Evolutionary conservation across 2,329 filamentous ascomycete genomes (phyloP).

Genomic region (Hypoxylon sp.): DNA sequence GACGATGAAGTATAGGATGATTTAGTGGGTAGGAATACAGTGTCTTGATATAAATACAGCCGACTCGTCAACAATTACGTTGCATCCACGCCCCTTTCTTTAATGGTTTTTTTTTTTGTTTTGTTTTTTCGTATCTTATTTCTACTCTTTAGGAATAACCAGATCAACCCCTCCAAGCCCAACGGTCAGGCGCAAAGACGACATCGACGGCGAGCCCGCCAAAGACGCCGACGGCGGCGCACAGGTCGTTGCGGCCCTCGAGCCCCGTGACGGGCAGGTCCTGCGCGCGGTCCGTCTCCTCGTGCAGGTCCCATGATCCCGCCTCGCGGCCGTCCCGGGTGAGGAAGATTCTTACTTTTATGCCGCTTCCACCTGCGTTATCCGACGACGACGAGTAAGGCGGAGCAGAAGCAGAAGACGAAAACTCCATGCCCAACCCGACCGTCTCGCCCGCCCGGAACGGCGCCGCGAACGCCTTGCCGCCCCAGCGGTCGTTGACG

Average conservation of each 20-base stretch:
- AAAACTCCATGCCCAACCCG: slow-evolving; percentile 75
- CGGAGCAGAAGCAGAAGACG: too few species aligned
- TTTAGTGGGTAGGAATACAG: too few species aligned
- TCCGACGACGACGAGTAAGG: background rate
- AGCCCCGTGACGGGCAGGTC: slow-evolving; percentile 71
- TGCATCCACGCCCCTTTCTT: slow-evolving; percentile 4
- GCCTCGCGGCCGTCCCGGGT: slow-evolving; percentile 69
- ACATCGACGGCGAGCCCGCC: slow-evolving; percentile 74
- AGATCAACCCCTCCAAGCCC: slow-evolving; percentile 58
- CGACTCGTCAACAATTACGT: too few species aligned
- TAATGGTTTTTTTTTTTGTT: background rate
- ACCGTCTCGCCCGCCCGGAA: slow-evolving; percentile 72
- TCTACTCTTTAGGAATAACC: slow-evolving; percentile 1
- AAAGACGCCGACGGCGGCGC: slow-evolving; percentile 75
- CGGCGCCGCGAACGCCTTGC: slow-evolving; percentile 69
- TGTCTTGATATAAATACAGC: too few species aligned
- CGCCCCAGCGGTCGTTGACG: slow-evolving; percentile 78
- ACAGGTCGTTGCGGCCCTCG: slow-evolving; percentile 75
- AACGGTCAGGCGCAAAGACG: slow-evolving; percentile 65
- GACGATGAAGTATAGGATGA: too few species aligned
- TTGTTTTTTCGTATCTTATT: background rate
- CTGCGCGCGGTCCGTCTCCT: slow-evolving; percentile 71
- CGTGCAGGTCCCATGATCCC: slow-evolving; percentile 75
- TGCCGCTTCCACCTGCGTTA: slow-evolving; percentile 36
- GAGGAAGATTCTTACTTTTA: slow-evolving; percentile 71